Percentiles rank a stretch among this genome's conserved stretches.
Conservation (phyloP, 129 eudicot species). For the Artemisia tridentata region DNA sequence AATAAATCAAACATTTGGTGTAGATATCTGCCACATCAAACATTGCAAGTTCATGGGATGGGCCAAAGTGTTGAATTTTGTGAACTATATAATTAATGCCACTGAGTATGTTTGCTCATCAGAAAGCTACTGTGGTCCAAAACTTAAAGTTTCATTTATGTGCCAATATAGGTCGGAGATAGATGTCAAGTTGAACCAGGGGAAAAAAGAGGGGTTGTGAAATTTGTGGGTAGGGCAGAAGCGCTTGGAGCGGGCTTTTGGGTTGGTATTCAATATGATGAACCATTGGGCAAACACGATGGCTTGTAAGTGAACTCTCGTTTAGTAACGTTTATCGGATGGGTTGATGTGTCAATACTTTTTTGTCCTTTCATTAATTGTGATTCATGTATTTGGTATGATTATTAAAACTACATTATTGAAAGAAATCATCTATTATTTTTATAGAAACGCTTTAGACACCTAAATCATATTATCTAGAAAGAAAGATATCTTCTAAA, state of each 20-base stretch:
- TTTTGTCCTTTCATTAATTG: background rate
- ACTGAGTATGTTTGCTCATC: background rate
- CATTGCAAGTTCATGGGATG: background rate
- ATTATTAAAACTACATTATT: too few relatives aligned
- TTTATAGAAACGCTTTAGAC: too few relatives aligned
- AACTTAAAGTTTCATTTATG: background rate
- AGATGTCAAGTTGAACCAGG: constrained; percentile 97
- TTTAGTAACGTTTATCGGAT: background rate
- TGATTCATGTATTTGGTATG: too few relatives aligned
- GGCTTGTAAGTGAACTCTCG: constrained; percentile 69
- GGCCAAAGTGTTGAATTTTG: background rate
- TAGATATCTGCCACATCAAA: background rate
- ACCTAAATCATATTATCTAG: too few relatives aligned
- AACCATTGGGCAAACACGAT: constrained; percentile 97
- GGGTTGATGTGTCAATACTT: too few relatives aligned
- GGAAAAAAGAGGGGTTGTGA: constrained; percentile 83
- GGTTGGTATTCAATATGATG: constrained; percentile 93
- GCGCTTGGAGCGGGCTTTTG: constrained; percentile 87
- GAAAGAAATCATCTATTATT: too few relatives aligned
- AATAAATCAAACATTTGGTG: background rate
- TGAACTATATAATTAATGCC: background rate
- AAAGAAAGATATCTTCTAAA: too few relatives aligned
- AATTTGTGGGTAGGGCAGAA: constrained; percentile 81
- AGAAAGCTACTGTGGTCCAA: background rate
- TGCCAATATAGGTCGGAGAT: constrained; percentile 67